Percentiles rank a stretch among this genome's conserved stretches.
Conservation (phyloP, 352 stramenopile species). For the Globisporangium ultimum region DNA sequence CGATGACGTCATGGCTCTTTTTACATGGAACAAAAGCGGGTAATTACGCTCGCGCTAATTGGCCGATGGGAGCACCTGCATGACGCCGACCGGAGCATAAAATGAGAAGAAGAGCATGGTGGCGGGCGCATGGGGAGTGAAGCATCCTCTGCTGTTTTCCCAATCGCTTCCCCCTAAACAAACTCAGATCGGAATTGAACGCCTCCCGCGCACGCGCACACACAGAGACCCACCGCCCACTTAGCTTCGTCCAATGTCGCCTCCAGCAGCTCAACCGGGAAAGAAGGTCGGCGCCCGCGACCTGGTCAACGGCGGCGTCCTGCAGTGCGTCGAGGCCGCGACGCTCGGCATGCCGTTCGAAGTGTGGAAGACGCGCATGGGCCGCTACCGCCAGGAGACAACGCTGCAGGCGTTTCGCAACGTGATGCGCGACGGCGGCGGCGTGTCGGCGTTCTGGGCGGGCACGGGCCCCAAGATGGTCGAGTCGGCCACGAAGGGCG, state of each 20-base stretch:
- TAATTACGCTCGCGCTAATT: slow-evolving; percentile 13
- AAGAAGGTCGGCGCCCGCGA: slow-evolving; percentile 83
- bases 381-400: slow-evolving; percentile 78
- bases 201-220: not conserved
- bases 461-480: slow-evolving; percentile 91
- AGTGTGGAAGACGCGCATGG: slow-evolving; percentile 93
- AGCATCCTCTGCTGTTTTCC: not conserved
- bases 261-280: slow-evolving; percentile 50
- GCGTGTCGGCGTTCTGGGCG: slow-evolving; percentile 83
- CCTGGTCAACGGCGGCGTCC: slow-evolving; percentile 74
- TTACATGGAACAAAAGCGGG: slow-evolving; percentile 7
- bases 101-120: not conserved
- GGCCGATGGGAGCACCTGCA: not conserved
- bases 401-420: slow-evolving; percentile 85
- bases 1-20: slow-evolving; percentile 14
- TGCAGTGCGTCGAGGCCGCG: slow-evolving; percentile 87
- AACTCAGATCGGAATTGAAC: slow-evolving; percentile 12
- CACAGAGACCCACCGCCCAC: not conserved
- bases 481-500: slow-evolving; percentile 87
- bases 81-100: not conserved
- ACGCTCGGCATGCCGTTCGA: slow-evolving; percentile 91
- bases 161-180: not conserved
- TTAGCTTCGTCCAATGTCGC: slow-evolving; percentile 13
- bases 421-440: slow-evolving; percentile 83
- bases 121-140: not conserved